phyloP scores from a whole-genome alignment of 306 rosid species.

The Begonia peltatifolia region DNA sequence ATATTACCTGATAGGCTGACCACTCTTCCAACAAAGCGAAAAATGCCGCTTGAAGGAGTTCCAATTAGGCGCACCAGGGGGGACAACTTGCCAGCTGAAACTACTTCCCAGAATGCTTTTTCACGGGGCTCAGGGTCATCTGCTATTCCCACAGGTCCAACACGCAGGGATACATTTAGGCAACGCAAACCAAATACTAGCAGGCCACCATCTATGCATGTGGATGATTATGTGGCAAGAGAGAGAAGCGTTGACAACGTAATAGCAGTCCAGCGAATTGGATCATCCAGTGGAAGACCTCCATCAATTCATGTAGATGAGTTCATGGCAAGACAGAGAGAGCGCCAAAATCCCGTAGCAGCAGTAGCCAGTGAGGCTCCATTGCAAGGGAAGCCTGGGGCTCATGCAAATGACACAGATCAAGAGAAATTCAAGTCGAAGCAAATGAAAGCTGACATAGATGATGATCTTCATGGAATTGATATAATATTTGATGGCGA shows the following conservation, averaged over 20 bases:
- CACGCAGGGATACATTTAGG: constrained; percentile 91
- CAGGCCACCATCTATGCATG: constrained; percentile 99
- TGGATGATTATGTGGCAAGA: constrained; percentile 94
- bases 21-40: constrained; percentile 47
- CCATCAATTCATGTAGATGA: constrained; percentile 99
- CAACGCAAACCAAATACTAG: constrained; percentile 99
- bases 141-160: constrained; percentile 60
- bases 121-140: constrained; percentile 48
- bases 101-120: constrained; percentile 45
- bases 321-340: constrained; percentile 98
- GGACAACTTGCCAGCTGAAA: constrained; percentile 56
- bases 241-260: constrained; percentile 85
- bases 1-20: constrained; percentile 72
- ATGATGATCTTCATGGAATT: constrained; percentile 94
- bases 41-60: constrained; percentile 53
- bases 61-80: constrained; percentile 72
- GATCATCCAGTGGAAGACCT: constrained; percentile 90
- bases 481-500: constrained; percentile 94
- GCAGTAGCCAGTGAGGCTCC: constrained; percentile 59
- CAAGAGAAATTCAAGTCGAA: constrained; percentile 62
- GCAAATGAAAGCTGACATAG: constrained; percentile 69
- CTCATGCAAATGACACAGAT: constrained; percentile 35
- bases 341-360: constrained; percentile 72
- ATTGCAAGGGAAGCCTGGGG: constrained; percentile 41
- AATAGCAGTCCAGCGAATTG: constrained; percentile 68